Conservation (phyloP, 176 grass and related monocot species). For the Raddia distichophylla region DNA sequence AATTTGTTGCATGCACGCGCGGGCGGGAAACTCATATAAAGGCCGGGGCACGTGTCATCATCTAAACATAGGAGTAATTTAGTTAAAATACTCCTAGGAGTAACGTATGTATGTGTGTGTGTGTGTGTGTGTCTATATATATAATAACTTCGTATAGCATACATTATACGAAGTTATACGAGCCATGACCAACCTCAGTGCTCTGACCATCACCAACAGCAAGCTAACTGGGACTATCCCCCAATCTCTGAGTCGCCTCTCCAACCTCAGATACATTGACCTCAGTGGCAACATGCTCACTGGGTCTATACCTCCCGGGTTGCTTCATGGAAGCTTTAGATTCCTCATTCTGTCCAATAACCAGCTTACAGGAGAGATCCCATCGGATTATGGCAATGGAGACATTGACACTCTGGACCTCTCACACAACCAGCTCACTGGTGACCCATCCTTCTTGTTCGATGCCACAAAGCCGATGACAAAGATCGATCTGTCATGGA, state of each 20-base stretch:
- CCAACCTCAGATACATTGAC: constrained; percentile 48
- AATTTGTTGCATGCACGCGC: too few species aligned
- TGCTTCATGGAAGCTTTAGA: constrained; percentile 42
- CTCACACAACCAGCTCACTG: constrained; percentile 52
- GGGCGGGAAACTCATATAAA: too few species aligned
- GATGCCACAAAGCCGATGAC: constrained; percentile 34
- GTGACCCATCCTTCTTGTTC: constrained; percentile 54
- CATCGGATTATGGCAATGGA: constrained; percentile 31
- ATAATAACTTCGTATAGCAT: too few species aligned
- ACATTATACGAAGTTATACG: too few species aligned
- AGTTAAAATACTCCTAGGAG: too few species aligned
- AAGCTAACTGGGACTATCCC: constrained; percentile 58
- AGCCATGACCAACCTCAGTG: constrained; percentile 39
- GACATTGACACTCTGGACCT: constrained; percentile 48
- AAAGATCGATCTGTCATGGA: constrained; percentile 62
- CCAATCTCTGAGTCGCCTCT: constrained; percentile 33
- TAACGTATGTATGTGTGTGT: too few species aligned
- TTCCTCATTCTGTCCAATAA: constrained; percentile 62
- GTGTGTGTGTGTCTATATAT: too few species aligned
- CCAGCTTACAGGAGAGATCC: constrained; percentile 44
- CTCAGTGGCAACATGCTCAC: constrained; percentile 54
- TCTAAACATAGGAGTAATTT: too few species aligned
- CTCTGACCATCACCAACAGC: constrained; percentile 49
- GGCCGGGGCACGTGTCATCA: too few species aligned
- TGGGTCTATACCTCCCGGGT: constrained; percentile 50